Evolutionary conservation across 176 grass and related monocot species (phyloP).

Genomic region (Saccharum spontaneum): DNA sequence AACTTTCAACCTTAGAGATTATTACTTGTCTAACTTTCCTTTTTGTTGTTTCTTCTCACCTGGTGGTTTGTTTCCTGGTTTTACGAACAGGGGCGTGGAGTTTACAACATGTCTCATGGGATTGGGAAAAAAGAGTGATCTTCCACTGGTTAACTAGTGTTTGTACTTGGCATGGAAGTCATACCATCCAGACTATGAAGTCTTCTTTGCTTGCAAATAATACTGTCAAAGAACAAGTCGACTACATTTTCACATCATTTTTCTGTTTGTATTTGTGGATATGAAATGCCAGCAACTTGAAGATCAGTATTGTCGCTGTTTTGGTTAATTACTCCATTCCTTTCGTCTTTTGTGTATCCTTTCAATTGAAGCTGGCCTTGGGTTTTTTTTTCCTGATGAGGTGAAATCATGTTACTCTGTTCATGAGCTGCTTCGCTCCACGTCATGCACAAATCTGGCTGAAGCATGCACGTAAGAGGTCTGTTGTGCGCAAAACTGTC

Average conservation of each 20-base stretch:
- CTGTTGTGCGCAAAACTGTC: not conserved
- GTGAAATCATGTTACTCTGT: not conserved
- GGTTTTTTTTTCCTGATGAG: not conserved
- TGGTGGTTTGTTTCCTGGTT: not conserved
- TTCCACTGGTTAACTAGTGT: not conserved
- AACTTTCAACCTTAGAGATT: not conserved
- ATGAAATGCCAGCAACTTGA: constrained; percentile 34
- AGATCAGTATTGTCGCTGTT: constrained; percentile 10
- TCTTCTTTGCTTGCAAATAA: constrained; percentile 46
- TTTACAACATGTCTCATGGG: constrained; percentile 63
- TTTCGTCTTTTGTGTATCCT: not conserved
- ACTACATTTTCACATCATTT: constrained; percentile 2
- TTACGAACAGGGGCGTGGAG: constrained; percentile 48
- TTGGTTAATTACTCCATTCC: not conserved
- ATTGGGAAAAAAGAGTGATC: constrained; percentile 65
- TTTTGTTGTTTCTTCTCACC: not conserved
- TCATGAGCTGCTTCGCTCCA: not conserved
- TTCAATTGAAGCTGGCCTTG: not conserved
- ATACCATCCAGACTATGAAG: not conserved
- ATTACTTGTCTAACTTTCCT: not conserved
- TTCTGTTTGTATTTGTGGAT: constrained; percentile 34
- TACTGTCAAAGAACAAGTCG: constrained; percentile 11
- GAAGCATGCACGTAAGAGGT: not conserved
- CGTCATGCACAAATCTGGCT: not conserved
- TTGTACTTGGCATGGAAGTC: constrained; percentile 20